Evolutionary conservation across 192 early-diverging fungal genomes (phyloP), one percentile per base, ranked within the genome.

Genomic region (Lobulomyces angularis): DNA sequence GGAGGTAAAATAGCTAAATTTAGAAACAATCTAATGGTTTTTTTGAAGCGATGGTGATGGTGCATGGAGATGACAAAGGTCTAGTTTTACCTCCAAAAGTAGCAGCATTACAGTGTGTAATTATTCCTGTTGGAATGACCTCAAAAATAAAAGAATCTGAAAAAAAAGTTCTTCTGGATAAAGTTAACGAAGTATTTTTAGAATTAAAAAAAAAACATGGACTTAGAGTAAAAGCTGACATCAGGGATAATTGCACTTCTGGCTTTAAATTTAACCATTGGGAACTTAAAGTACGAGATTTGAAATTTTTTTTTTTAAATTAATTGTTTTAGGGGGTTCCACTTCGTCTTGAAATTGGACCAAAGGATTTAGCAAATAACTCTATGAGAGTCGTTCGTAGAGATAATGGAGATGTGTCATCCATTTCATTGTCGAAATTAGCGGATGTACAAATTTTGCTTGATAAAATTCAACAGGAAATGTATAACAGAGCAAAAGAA

Each of bases 251-350:
- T 53, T 84, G 88, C 77, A 83, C 86, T 21, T 83, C 91, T 41
- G 92, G 90, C 9, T 89, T 80, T 76, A 99, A 99, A 69, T 99
- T 86, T 82, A 95, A 86, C 74, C 90, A 97, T 71, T 99, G 95
- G 95, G 92, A 99, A 59, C 56, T 95, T 41, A 51, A 64, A 35
- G 78, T 81, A 61, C 21, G 50, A 19, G 7, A 18, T 3, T 58
- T 31, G 23, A 14, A 35, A 11, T 64, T 20, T 12, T 22, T n/a
- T 24, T 3, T 23, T 58, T 16, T 24, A 31, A 3, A 17, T 6
- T 1, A 24, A 38, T 5, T 16, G 17, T 18, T 24, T 35, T 69
- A 89, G 60, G 95, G 95, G 63, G 88, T 92, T 50, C 95, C 95
- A 24, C 45, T 99, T 46, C 87, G 95, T 40, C 62, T 99, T 32